Percentiles rank a stretch among this genome's conserved stretches.
Conservation (phyloP, 1,284 basidiomycete genomes). For the Pterula multifida region DNA sequence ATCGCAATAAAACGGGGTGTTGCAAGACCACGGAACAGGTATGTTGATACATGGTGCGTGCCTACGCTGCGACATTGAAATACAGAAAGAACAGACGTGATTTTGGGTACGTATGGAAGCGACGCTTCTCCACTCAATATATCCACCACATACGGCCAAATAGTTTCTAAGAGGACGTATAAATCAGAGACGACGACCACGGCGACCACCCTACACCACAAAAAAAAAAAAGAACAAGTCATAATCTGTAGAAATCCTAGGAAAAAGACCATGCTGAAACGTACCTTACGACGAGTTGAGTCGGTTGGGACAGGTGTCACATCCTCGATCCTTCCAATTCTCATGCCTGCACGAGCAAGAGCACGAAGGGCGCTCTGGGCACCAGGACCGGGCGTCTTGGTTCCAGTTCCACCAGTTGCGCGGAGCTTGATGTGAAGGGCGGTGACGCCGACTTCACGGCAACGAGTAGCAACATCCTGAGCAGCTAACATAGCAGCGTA, state of each 20-base stretch:
- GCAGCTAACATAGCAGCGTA: conserved; percentile 99
- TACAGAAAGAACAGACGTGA: not conserved
- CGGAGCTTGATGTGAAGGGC: conserved; percentile 97
- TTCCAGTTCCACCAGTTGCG: conserved; percentile 96
- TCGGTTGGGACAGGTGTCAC: conserved; percentile 97
- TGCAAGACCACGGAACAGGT: conserved; percentile 16
- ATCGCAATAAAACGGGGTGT: not conserved
- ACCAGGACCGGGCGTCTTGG: conserved; percentile 98
- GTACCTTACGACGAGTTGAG: conserved; percentile 90
- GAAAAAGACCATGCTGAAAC: conserved; percentile 11
- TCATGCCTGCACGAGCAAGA: conserved; percentile 96
- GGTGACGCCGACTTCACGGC: conserved; percentile 98
- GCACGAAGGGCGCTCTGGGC: conserved; percentile 97
- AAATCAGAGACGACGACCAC: conserved; percentile 91
- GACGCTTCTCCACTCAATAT: too few relatives aligned
- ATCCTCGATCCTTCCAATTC: conserved; percentile 95
- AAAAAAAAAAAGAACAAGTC: conserved; percentile 6
- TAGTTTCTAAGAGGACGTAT: not conserved
- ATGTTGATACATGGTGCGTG: conserved; percentile 8
- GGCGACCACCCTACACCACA: conserved; percentile 83
- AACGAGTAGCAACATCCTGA: conserved; percentile 91
- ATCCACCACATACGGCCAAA: not conserved
- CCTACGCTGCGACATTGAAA: conserved; percentile 1
- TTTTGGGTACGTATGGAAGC: not conserved
- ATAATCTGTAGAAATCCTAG: conserved; percentile 3